phyloP scores from a whole-genome alignment of 257 asterid genomes.

The Paraleonurus japonicus region DNA sequence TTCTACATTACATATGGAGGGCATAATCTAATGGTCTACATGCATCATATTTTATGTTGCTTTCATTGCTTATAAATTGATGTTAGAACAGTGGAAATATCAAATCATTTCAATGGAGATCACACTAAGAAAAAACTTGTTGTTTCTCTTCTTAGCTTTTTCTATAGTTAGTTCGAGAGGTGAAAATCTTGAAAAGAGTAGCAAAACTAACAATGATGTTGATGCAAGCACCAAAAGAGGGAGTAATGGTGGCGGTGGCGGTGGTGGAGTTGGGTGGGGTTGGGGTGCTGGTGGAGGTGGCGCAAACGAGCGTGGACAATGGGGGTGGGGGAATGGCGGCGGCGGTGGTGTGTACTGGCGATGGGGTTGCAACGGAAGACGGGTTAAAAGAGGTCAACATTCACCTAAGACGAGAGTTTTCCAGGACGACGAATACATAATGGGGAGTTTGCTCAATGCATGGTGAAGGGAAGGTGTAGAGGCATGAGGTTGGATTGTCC shows the following conservation, averaged over 20 bases:
- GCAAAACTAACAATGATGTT: slow-evolving; percentile 23
- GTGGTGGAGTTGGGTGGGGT: slow-evolving; percentile 29
- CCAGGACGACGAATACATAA: slow-evolving; percentile 19
- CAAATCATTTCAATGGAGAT: slow-evolving; percentile 24
- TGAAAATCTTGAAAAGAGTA: not conserved
- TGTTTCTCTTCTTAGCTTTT: slow-evolving; percentile 26
- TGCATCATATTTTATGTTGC: not conserved
- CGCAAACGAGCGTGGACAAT: slow-evolving; percentile 10
- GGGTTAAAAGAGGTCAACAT: not conserved
- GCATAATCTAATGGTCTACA: slow-evolving; percentile 15
- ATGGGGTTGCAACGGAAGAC: slow-evolving; percentile 30
- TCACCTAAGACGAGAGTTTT: slow-evolving; percentile 6
- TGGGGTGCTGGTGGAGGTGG: slow-evolving; percentile 44
- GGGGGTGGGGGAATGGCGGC: slow-evolving; percentile 34
- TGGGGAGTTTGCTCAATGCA: slow-evolving; percentile 40
- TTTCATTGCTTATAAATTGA: slow-evolving; percentile 33
- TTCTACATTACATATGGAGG: slow-evolving; percentile 24
- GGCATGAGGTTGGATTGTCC: slow-evolving; percentile 44
- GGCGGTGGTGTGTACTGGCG: slow-evolving; percentile 36
- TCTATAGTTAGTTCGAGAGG: slow-evolving; percentile 25
- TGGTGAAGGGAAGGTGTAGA: slow-evolving; percentile 31
- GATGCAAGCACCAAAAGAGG: slow-evolving; percentile 28
- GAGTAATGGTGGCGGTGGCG: slow-evolving; percentile 28
- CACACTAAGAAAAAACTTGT: slow-evolving; percentile 8
- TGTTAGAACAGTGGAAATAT: slow-evolving; percentile 11